phyloP scores from a whole-genome alignment of 2,329 filamentous ascomycete genomes.

The Dactylonectria macrodidyma region DNA sequence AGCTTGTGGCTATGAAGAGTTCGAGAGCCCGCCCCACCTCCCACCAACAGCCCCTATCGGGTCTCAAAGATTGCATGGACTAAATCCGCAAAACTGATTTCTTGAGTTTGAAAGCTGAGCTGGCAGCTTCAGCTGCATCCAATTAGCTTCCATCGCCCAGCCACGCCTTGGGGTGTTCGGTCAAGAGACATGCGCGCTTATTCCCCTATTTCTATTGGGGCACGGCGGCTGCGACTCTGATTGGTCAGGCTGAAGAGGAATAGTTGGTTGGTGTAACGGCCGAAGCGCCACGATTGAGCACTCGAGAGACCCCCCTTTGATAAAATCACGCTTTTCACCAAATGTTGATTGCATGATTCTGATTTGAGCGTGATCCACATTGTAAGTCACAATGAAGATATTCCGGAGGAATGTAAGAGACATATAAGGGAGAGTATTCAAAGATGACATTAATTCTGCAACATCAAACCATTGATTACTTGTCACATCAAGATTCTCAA shows the following conservation, averaged over 20 bases:
- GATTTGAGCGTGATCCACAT: neutral
- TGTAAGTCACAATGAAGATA: neutral
- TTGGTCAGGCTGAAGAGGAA: neutral
- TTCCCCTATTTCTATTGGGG: slow-evolving; percentile 1
- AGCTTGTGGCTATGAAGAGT: neutral
- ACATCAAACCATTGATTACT: neutral
- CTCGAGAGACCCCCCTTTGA: neutral
- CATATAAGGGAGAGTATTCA: neutral
- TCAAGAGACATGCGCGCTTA: neutral
- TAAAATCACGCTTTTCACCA: neutral
- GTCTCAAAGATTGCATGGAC: neutral
- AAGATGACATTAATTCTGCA: neutral
- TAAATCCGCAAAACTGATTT: neutral
- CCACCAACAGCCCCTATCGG: neutral
- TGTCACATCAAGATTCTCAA: neutral
- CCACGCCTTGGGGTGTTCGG: neutral
- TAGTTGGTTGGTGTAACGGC: neutral
- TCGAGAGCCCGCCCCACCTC: neutral
- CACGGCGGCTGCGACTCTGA: neutral
- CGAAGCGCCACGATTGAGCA: neutral
- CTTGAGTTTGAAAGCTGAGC: neutral
- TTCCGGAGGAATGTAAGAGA: neutral
- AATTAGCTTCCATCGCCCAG: neutral
- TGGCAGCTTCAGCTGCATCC: neutral
- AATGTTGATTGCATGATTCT: neutral